phyloP scores from a whole-genome alignment of 2,329 filamentous ascomycete genomes.

The Uncinocarpus reesii region DNA sequence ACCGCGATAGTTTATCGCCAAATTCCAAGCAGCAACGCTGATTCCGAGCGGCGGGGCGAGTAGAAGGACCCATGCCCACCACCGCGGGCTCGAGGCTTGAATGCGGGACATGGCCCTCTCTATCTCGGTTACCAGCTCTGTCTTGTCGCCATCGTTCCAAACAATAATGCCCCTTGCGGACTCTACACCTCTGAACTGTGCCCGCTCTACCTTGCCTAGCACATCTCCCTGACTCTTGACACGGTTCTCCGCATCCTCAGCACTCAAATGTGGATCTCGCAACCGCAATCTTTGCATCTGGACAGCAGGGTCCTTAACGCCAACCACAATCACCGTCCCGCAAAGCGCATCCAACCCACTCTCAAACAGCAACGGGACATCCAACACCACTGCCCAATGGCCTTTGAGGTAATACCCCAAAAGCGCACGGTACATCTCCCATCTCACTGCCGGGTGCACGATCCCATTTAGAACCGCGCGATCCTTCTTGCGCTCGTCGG shows the following conservation, averaged over 20 bases:
- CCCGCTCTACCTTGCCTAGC: conserved; percentile 66
- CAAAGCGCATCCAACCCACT: conserved; percentile 75
- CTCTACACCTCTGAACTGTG: conserved; percentile 50
- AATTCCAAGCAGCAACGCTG: conserved; percentile 57
- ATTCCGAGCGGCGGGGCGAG: conserved; percentile 65
- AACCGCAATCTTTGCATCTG: conserved; percentile 71
- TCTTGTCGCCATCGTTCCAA: conserved; percentile 75
- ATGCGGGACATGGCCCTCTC: conserved; percentile 55
- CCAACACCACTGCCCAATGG: conserved; percentile 79
- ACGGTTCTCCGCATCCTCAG: conserved; percentile 79
- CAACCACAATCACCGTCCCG: conserved; percentile 76
- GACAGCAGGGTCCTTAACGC: conserved; percentile 63
- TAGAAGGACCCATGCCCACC: conserved; percentile 69
- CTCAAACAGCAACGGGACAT: conserved; percentile 88
- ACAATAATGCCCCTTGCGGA: conserved; percentile 61
- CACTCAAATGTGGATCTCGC: conserved; percentile 65
- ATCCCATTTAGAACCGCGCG: conserved; percentile 74
- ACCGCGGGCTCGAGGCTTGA: conserved; percentile 54
- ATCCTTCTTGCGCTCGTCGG: conserved; percentile 58
- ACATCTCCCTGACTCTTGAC: conserved; percentile 83
- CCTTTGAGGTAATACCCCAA: conserved; percentile 63
- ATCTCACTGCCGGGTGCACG: conserved; percentile 80
- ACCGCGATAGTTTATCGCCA: conserved; percentile 60
- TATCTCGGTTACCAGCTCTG: conserved; percentile 59
- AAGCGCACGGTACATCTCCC: conserved; percentile 67